Evolutionary conservation across 2,329 filamentous ascomycete genomes (phyloP).

Genomic region (Furcasterigmium sp.): DNA sequence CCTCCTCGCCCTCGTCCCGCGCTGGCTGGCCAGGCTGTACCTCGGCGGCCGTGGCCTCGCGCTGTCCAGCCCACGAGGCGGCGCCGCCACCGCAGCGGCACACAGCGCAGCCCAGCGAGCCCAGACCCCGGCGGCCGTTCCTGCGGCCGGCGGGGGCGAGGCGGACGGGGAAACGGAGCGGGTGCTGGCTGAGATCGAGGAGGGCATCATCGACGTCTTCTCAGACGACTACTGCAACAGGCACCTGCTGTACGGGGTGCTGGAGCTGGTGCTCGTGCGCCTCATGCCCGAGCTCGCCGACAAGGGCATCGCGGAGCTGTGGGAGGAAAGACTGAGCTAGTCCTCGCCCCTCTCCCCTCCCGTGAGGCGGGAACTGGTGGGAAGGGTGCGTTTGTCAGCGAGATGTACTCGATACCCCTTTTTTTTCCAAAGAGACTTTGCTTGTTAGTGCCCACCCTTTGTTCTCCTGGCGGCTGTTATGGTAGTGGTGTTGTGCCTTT

Average conservation of each 20-base stretch:
- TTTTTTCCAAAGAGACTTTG: too few relatives aligned
- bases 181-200: slow-evolving; percentile 54
- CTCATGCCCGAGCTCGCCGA: slow-evolving; percentile 80
- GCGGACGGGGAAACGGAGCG: slow-evolving; percentile 35
- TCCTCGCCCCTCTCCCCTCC: background rate
- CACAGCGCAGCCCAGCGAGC: slow-evolving; percentile 10
- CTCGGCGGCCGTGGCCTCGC: slow-evolving; percentile 34
- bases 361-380: background rate
- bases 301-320: slow-evolving; percentile 64
- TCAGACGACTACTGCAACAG: slow-evolving; percentile 87
- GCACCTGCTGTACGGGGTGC: slow-evolving; percentile 75
- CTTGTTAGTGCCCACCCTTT: too few relatives aligned
- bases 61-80: slow-evolving; percentile 13
- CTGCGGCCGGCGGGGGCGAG: slow-evolving; percentile 16
- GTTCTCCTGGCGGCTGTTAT: too few relatives aligned
- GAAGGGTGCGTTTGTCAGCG: background rate
- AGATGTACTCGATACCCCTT: background rate
- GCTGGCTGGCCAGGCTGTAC: slow-evolving; percentile 42
- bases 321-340: slow-evolving; percentile 61
- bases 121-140: slow-evolving; percentile 4
- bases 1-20: slow-evolving; percentile 43
- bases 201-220: slow-evolving; percentile 66
- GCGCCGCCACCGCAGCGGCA: slow-evolving; percentile 3
- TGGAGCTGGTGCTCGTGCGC: slow-evolving; percentile 77
- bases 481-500: too few relatives aligned